Conservation (phyloP, 805 yeast species). For the Starmerella sp. region DNA sequence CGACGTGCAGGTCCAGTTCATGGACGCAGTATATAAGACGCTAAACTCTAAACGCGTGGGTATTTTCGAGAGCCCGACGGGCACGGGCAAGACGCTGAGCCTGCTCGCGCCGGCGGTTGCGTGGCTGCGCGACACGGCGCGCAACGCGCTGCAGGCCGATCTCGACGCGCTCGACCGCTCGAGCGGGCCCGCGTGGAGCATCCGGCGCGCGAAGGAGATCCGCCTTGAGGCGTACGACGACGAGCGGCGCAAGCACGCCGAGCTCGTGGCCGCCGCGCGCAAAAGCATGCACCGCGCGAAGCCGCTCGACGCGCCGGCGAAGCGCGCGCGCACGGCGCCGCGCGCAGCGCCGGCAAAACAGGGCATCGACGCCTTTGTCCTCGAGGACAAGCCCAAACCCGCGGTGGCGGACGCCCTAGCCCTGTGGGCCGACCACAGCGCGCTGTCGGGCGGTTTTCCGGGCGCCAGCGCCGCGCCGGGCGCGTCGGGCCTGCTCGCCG, state of each 20-base stretch:
- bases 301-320: neutral
- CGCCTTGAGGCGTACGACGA: slow-evolving; percentile 17
- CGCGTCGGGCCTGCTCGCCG: neutral
- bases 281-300: neutral
- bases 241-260: slow-evolving; percentile 24
- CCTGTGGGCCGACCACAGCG: neutral
- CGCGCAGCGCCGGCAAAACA: neutral
- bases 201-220: slow-evolving; percentile 30
- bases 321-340: neutral
- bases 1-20: slow-evolving; percentile 61
- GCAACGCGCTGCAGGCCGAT: slow-evolving; percentile 15
- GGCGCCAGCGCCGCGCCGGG: too few relatives aligned
- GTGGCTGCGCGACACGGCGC: slow-evolving; percentile 52
- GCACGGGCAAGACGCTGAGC: slow-evolving; percentile 81
- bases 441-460: too few relatives aligned
- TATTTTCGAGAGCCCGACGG: slow-evolving; percentile 86
- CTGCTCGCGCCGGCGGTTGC: slow-evolving; percentile 74
- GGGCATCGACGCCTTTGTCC: slow-evolving; percentile 5
- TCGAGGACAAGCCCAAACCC: slow-evolving; percentile 8
- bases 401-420: slow-evolving; percentile 6
- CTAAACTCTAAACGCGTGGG: slow-evolving; percentile 51
- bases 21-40: slow-evolving; percentile 61
- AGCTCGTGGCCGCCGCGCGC: slow-evolving; percentile 12
- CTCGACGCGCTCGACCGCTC: slow-evolving; percentile 30
- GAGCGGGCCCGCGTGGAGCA: slow-evolving; percentile 65